A percentile compares a stretch with the other conserved stretches of the same genome.
These are phyloP conservation scores for Stemphylium vesicarium DNA, from an alignment of 2,329 filamentous ascomycete species.

Conservation along the genomic window DNA sequence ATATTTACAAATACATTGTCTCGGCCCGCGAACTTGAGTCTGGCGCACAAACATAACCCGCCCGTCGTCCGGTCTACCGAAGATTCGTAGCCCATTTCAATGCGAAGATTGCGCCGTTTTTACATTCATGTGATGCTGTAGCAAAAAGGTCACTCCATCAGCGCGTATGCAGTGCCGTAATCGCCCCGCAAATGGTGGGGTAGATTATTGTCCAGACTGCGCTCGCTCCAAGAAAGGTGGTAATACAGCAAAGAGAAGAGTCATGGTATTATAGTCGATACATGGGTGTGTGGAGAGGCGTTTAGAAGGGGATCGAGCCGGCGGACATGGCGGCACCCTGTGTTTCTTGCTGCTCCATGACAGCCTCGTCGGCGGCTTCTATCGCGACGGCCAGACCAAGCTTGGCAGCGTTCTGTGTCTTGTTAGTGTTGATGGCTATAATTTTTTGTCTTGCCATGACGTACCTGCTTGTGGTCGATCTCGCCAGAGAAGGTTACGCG, in stretches of 20 bases:
- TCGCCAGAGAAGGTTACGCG: constrained; percentile 95
- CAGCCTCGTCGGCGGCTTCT: constrained; percentile 50
- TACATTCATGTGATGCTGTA: constrained; percentile 22
- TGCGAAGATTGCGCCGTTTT: constrained; percentile 33
- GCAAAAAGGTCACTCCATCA: constrained; percentile 10
- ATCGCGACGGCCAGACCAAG: constrained; percentile 87
- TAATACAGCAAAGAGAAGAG: constrained; percentile 51
- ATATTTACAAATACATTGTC: constrained; percentile 41
- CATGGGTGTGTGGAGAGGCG: constrained; percentile 25
- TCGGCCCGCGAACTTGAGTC: constrained; percentile 15
- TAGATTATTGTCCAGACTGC: constrained; percentile 28
- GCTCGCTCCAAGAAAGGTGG: constrained; percentile 43
- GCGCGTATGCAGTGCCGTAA: constrained; percentile 29
- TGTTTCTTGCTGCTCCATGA: constrained; percentile 51
- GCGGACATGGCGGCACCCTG: constrained; percentile 32
- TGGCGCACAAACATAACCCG: constrained; percentile 17
- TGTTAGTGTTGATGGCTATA: constrained; percentile 30
- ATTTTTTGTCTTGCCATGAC: constrained; percentile 46
- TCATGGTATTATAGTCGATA: constrained; percentile 45
- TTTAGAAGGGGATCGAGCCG: constrained; percentile 51
- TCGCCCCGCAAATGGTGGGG: constrained; percentile 35
- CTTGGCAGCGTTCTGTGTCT: constrained; percentile 83
- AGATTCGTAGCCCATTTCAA: constrained; percentile 26
- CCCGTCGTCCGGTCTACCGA: constrained; percentile 22
- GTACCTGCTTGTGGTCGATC: constrained; percentile 93